Percentiles rank a stretch among this genome's conserved stretches.
Evolutionary conservation across 2,329 filamentous ascomycete genomes (phyloP).

Genomic region (Achaetomium macrosporum): DNA sequence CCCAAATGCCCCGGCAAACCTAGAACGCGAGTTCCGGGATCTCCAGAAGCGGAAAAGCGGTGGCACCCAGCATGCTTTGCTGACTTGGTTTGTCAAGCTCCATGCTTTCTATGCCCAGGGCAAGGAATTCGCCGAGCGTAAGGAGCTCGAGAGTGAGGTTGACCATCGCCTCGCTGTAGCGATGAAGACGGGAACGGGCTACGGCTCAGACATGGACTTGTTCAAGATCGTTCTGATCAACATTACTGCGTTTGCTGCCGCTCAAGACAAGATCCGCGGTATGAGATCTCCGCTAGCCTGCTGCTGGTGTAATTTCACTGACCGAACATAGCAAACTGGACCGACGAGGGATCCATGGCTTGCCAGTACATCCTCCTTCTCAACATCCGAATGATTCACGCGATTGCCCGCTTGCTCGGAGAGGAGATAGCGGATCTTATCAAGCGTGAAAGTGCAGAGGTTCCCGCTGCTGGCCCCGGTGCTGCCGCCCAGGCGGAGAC

Average conservation of each 20-base stretch:
- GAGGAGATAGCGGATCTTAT: constrained; percentile 57
- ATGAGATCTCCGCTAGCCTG: constrained; percentile 20
- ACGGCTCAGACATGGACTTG: constrained; percentile 54
- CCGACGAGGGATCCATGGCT: constrained; percentile 39
- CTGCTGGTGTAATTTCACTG: neutral
- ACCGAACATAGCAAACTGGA: constrained; percentile 38
- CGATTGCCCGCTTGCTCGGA: constrained; percentile 63
- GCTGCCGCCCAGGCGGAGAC: constrained; percentile 13
- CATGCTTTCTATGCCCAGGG: constrained; percentile 82
- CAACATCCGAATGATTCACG: constrained; percentile 71
- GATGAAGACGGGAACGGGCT: constrained; percentile 54
- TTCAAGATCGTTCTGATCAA: constrained; percentile 81
- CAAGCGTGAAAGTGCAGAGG: constrained; percentile 33
- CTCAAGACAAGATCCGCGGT: constrained; percentile 56
- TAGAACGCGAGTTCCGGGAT: constrained; percentile 69
- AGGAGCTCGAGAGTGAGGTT: constrained; percentile 81
- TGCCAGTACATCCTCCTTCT: constrained; percentile 66
- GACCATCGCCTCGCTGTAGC: constrained; percentile 69
- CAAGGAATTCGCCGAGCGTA: constrained; percentile 64
- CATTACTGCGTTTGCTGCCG: constrained; percentile 74
- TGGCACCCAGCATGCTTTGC: constrained; percentile 36
- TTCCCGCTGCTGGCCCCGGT: constrained; percentile 28
- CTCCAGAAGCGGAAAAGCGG: constrained; percentile 36
- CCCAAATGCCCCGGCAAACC: constrained; percentile 66
- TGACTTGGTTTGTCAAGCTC: constrained; percentile 75